Evolutionary conservation across 257 asterid species (phyloP), one percentile per base, ranked within the genome.

Genomic region (Scutellaria barbata): DNA sequence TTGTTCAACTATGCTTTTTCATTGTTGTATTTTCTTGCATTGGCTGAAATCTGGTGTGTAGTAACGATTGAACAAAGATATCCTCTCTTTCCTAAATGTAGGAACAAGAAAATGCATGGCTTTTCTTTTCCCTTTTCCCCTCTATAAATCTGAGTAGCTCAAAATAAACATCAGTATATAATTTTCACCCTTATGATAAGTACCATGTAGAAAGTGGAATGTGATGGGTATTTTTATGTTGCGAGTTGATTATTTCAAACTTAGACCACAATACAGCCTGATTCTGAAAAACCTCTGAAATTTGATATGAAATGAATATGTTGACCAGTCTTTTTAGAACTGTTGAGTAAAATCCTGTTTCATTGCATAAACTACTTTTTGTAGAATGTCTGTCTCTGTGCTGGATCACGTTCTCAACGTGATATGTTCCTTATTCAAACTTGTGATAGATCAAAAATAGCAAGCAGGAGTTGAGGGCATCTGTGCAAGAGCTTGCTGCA

Each of bases 401-500:
- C n/a, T 12, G 25, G 20, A 30, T 72, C 52, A 51, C 45, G 6
- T 55, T 14, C 52, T 25, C 18, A 47, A 13, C 60, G 25, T 77
- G n/a, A 64, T 59, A 42, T 69, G 55, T 46, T 56, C 37, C 73
- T 64, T n/a, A 37, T 69, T 78, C 37, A 33, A 78, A 61, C 63
- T 65, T 67, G 66, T 67, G 45, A 35, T 89, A 94, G 97, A 80
- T 72, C 63, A 67, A 71, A 56, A 72, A 48, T 69, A 84, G 79
- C 65, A 80, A 84, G 81, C 87, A 84, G 77, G 92, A 84, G 53
- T 64, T 89, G 69, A 78, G 80, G 70, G 77, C 86, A 65, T 85
- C 95, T 25, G 89, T 95, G 81, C 94, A 84, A 72, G 98, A 92
- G 79, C 97, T 95, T 83, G 94, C 98, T 64, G 82, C 85, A n/a